Evolutionary conservation across 495 filamentous ascomycete species (phyloP).

Genomic region (Rhypophila decipiens): DNA sequence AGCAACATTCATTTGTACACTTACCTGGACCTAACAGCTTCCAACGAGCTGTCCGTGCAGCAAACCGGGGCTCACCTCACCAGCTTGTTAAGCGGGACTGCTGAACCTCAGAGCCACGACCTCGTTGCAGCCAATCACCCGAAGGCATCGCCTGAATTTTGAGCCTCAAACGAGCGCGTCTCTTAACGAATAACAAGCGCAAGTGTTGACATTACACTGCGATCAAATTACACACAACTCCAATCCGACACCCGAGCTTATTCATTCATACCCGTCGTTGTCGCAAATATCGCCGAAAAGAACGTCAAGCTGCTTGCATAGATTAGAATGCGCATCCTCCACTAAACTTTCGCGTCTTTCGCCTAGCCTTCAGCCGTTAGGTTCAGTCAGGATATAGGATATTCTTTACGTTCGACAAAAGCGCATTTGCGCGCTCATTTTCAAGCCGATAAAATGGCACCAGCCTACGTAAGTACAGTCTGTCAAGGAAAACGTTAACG

Average conservation of each 20-base stretch:
- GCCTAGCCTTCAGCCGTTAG: too few relatives aligned
- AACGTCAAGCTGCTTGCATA: neutral
- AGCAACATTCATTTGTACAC: too few relatives aligned
- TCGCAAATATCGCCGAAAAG: neutral
- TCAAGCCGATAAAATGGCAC: constrained; percentile 17
- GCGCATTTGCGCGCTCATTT: neutral
- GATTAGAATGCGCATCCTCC: neutral
- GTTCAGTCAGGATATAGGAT: too few relatives aligned
- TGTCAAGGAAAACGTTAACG: too few relatives aligned
- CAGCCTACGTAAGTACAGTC: constrained; percentile 20
- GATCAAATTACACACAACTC: neutral
- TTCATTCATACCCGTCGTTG: neutral
- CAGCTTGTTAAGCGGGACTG: too few relatives aligned
- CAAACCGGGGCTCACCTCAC: too few relatives aligned
- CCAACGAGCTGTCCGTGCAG: too few relatives aligned
- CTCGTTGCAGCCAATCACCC: too few relatives aligned
- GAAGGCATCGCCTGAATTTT: neutral
- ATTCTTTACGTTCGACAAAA: too few relatives aligned
- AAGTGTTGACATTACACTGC: neutral
- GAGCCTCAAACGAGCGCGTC: neutral
- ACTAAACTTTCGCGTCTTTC: neutral
- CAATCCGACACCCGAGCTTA: neutral
- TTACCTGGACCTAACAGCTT: too few relatives aligned
- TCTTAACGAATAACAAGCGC: neutral
- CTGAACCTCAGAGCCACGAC: too few relatives aligned